Evolutionary conservation across 192 early-diverging fungal species (phyloP).

Genomic region (Phycomyces nitens): DNA sequence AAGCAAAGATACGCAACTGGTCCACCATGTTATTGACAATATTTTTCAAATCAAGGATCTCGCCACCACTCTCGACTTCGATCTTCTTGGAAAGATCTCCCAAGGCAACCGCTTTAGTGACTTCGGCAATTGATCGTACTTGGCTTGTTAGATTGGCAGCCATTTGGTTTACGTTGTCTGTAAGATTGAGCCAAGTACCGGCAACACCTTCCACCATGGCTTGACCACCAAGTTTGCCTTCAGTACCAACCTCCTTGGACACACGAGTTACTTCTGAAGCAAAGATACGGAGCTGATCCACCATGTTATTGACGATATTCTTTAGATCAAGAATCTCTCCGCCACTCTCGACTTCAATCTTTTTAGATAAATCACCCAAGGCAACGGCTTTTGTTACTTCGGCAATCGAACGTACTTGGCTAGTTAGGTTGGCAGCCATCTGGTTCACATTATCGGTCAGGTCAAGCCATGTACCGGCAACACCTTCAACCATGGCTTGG

Average conservation of each 20-base stretch:
- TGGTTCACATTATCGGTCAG: conserved; percentile 45
- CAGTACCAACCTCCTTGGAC: conserved; percentile 37
- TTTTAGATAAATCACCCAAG: conserved; percentile 56
- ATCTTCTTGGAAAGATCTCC: conserved; percentile 50
- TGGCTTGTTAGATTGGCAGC: conserved; percentile 50
- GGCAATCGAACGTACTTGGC: conserved; percentile 64
- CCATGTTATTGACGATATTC: conserved; percentile 65
- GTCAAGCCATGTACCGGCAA: conserved; percentile 39
- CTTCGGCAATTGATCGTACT: conserved; percentile 49
- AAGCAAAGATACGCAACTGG: conserved; percentile 53
- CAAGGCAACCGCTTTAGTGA: conserved; percentile 45
- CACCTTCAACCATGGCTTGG: conserved; percentile 45
- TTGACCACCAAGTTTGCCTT: conserved; percentile 43
- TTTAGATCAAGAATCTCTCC: conserved; percentile 69
- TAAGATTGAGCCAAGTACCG: conserved; percentile 56
- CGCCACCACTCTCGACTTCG: conserved; percentile 45
- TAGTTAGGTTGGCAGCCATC: conserved; percentile 46
- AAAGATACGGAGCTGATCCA: conserved; percentile 53
- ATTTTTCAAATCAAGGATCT: conserved; percentile 51
- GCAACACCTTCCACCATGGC: conserved; percentile 38
- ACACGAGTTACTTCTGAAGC: conserved; percentile 33
- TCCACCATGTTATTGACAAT: conserved; percentile 62
- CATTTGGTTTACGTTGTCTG: conserved; percentile 57
- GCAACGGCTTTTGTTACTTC: conserved; percentile 58
- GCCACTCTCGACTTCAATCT: conserved; percentile 53